These are phyloP conservation scores for Rubia balearica DNA, from an alignment of 305 asterid species.

Conservation along the genomic window DNA sequence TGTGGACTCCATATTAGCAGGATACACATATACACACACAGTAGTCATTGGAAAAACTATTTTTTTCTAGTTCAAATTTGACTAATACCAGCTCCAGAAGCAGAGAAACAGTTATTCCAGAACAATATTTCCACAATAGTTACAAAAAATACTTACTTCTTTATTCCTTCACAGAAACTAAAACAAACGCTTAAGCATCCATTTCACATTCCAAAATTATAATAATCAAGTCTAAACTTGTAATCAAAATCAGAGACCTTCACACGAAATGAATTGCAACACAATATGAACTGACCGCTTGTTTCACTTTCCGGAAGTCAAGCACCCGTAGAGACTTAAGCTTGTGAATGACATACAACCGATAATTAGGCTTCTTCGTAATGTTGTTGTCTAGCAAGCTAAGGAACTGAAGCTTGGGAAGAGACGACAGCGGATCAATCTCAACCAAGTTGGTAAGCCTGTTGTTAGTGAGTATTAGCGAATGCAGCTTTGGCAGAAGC, in stretches of 20 bases:
- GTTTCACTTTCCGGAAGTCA: slow-evolving; percentile 91
- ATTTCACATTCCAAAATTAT: not conserved
- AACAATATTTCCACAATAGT: not conserved
- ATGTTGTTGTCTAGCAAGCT: slow-evolving; percentile 87
- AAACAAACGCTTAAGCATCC: not conserved
- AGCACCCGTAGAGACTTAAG: slow-evolving; percentile 72
- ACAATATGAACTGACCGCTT: slow-evolving; percentile 48
- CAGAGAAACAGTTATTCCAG: not conserved
- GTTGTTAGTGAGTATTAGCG: slow-evolving; percentile 86
- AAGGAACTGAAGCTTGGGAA: slow-evolving; percentile 83
- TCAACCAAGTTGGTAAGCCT: slow-evolving; percentile 86
- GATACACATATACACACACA: not conserved
- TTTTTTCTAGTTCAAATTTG: not conserved
- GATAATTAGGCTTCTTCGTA: slow-evolving; percentile 93
- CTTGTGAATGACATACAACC: slow-evolving; percentile 88
- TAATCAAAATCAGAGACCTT: not conserved
- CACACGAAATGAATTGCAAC: not conserved
- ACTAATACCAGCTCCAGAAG: slow-evolving; percentile 1
- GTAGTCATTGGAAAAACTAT: not conserved
- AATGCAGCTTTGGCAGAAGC: slow-evolving; percentile 81
- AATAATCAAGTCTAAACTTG: slow-evolving; percentile 4
- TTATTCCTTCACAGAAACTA: not conserved
- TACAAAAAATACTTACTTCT: not conserved
- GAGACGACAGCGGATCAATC: slow-evolving; percentile 88
- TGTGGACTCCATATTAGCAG: not conserved